Percentiles rank a stretch among this genome's conserved stretches.
phyloP scores from a whole-genome alignment of 345 rosid species.

The Limnanthes douglasii region DNA sequence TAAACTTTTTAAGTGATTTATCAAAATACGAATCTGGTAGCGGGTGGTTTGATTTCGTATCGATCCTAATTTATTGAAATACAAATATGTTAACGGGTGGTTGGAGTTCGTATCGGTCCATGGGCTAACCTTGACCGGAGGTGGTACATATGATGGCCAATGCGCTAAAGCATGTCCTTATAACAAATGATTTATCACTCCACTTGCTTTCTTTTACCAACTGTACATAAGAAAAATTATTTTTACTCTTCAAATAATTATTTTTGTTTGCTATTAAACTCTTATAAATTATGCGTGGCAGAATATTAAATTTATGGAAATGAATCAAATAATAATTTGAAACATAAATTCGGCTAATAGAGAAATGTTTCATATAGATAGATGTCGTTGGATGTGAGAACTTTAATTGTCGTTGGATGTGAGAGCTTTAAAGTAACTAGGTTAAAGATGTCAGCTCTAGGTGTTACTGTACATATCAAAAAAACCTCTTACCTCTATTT shows the following conservation, averaged over 20 bases:
- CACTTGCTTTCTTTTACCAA: conserved; percentile 20
- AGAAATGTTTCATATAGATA: conserved; percentile 50
- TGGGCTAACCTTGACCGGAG: conserved; percentile 24
- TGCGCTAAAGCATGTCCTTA: conserved; percentile 27
- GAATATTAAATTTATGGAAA: conserved; percentile 40
- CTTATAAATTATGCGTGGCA: too few relatives aligned
- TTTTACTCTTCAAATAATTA: not conserved
- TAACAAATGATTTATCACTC: conserved; percentile 13
- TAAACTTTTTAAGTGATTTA: conserved; percentile 24
- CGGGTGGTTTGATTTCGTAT: conserved; percentile 32
- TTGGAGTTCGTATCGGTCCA: too few relatives aligned
- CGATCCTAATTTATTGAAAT: too few relatives aligned
- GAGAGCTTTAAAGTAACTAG: conserved; percentile 34
- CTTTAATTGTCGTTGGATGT: too few relatives aligned
- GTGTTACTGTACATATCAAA: too few relatives aligned
- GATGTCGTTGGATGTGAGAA: conserved; percentile 36
- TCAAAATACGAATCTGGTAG: conserved; percentile 8
- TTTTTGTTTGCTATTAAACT: not conserved
- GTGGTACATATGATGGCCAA: conserved; percentile 51
- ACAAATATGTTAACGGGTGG: too few relatives aligned
- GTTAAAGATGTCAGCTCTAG: conserved; percentile 26
- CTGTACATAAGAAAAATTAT: conserved; percentile 18
- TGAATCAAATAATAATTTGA: conserved; percentile 28
- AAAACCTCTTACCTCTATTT: too few relatives aligned
- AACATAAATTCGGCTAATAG: conserved; percentile 39